Evolutionary conservation across 139 green algal species (phyloP), one percentile per base, ranked within the genome.

Genomic region (Nannochloris sp.): DNA sequence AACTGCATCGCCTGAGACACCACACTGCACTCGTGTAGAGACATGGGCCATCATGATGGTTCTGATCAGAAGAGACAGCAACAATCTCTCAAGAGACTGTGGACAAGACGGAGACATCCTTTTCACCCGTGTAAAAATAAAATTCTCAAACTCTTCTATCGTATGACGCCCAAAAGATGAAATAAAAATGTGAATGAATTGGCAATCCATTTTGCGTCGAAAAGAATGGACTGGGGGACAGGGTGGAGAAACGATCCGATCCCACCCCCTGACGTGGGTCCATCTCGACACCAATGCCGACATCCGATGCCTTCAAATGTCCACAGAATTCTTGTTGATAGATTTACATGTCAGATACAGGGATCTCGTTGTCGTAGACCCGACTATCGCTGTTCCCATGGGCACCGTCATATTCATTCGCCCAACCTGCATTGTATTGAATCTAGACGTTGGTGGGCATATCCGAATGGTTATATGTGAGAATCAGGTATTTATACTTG

Each of bases 401-500:
- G 68, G 71, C 3, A 30, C 61, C 1, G 49, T 59, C 14, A 68
- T 79, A 3, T 53, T 79, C 11, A 75, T 79, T 23, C 57, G 72
- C 0, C 20, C 58, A 29, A 50, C 12, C 58, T 23, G n/a, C 23
- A 59, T 64, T 16, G 58, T 31, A 26, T n/a, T 64, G 1, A 64
- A 64, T 51, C 56, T 64, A 64, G 58, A 64, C 23, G 58, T 64
- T 13, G 58, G 58, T 14, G 58, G 58, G 14, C 12, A n/a, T 2
- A 56, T 64, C 14, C 40, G 58, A 49, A 50, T 64, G 23, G 23
- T 64, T 17, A 76, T 76, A 28, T 69, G 51, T 67, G 6, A 26
- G 16, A 76, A 76, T 33, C 70, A 76, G 40, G 48, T 51, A 37
- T 76, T 63, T 48, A n/a, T 72, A 20, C 63, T 76, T 37, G 51